These are phyloP conservation scores for Lepidium aucheri DNA, from an alignment of 345 rosid genomes.

Conservation along the genomic window DNA sequence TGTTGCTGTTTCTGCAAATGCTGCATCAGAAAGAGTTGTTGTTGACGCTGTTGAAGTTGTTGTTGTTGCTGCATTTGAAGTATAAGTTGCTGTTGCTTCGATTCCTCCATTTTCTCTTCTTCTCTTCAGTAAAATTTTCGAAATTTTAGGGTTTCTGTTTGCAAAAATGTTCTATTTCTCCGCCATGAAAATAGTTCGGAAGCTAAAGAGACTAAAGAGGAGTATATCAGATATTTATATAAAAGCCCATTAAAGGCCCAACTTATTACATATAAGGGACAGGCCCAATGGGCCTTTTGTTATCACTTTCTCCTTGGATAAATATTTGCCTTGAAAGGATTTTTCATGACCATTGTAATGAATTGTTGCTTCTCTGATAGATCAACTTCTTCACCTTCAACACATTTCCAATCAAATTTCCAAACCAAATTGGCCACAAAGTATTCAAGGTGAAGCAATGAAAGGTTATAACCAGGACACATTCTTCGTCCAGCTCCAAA, in stretches of 20 bases:
- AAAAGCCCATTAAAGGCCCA: neutral
- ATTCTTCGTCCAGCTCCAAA: constrained; percentile 31
- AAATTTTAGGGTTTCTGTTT: constrained; percentile 18
- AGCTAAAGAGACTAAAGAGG: neutral
- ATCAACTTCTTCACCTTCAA: constrained; percentile 30
- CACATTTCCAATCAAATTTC: constrained; percentile 30
- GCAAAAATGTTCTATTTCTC: neutral
- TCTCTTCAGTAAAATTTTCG: neutral
- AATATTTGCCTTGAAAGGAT: constrained; percentile 24
- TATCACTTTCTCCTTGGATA: constrained; percentile 12
- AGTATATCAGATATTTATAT: neutral
- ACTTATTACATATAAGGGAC: too few species aligned
- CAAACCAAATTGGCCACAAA: constrained; percentile 28
- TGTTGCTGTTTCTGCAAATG: constrained; percentile 51
- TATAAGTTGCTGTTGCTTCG: constrained; percentile 32
- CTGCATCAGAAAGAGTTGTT: constrained; percentile 48
- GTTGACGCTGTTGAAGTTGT: constrained; percentile 54
- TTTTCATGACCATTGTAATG: constrained; percentile 32
- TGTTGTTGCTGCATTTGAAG: constrained; percentile 40
- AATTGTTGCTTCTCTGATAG: constrained; percentile 28
- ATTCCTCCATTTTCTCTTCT: constrained; percentile 47
- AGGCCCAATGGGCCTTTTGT: neutral
- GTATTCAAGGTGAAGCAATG: constrained; percentile 28
- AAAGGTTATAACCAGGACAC: constrained; percentile 30
- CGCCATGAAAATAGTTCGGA: neutral